Percentiles rank a stretch among this genome's conserved stretches.
Evolutionary conservation across 768 basidiomycete species (phyloP).

Genomic region (Pisolithus albus): DNA sequence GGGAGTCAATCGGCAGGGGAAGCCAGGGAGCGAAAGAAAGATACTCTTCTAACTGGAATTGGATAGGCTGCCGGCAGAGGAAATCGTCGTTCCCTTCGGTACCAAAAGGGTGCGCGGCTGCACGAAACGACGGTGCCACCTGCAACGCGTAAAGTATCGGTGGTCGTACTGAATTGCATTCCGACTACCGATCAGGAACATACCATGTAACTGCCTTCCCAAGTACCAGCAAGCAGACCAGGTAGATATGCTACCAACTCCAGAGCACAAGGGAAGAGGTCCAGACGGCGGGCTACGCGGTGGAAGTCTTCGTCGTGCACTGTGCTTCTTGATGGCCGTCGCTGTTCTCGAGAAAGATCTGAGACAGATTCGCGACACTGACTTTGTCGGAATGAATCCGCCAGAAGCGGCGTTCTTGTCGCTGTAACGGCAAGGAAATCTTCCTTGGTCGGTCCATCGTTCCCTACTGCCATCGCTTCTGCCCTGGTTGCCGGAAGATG

Average conservation of each 20-base stretch:
- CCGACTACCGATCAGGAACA: conserved; percentile 17
- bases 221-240: conserved; percentile 47
- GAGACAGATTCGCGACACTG: conserved; percentile 23
- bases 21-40: conserved; percentile 35
- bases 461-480: conserved; percentile 37
- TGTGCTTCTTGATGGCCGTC: conserved; percentile 28
- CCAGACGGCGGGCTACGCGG: conserved; percentile 21
- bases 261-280: conserved; percentile 14
- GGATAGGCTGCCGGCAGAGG: conserved; percentile 41
- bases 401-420: conserved; percentile 44
- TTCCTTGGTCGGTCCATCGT: conserved; percentile 47
- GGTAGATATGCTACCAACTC: conserved; percentile 31
- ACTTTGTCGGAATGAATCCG: conserved; percentile 32
- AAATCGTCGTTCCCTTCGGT: conserved; percentile 26
- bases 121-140: conserved; percentile 23
- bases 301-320: conserved; percentile 34
- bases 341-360: conserved; percentile 26
- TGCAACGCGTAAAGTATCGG: conserved; percentile 14
- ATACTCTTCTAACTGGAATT: conserved; percentile 42
- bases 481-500: conserved; percentile 47
- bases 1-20: conserved; percentile 24
- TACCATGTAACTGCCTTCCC: conserved; percentile 60
- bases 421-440: conserved; percentile 40
- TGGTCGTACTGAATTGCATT: not conserved
- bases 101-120: conserved; percentile 5